Evolutionary conservation across 2,329 filamentous ascomycete genomes (phyloP).

Genomic region (Tolypocladium endophyticum): DNA sequence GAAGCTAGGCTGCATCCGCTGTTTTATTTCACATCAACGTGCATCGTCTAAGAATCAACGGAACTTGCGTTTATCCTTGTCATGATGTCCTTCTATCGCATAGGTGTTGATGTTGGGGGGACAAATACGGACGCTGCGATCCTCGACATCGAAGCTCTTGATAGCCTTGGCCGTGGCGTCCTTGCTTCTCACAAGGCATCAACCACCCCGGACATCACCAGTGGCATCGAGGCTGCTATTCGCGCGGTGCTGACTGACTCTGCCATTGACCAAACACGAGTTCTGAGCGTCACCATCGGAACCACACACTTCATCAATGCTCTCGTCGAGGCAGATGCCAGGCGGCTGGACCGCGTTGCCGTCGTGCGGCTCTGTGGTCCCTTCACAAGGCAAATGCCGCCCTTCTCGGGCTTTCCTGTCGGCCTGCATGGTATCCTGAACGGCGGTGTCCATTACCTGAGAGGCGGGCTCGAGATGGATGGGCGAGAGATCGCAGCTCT

Average conservation of each 20-base stretch:
- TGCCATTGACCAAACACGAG: constrained; percentile 21
- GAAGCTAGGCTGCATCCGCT: neutral
- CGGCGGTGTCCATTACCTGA: constrained; percentile 28
- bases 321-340: constrained; percentile 32
- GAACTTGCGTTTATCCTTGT: neutral
- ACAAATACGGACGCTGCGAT: constrained; percentile 34
- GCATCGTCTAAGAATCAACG: neutral
- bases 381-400: constrained; percentile 31
- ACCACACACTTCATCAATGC: constrained; percentile 41
- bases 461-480: constrained; percentile 38
- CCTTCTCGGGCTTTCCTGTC: constrained; percentile 34
- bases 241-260: constrained; percentile 28
- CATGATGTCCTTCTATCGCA: constrained; percentile 29
- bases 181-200: constrained; percentile 36
- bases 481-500: constrained; percentile 31
- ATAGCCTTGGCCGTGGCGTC: constrained; percentile 26
- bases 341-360: constrained; percentile 31
- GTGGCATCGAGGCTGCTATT: constrained; percentile 36
- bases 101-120: constrained; percentile 30
- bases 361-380: constrained; percentile 35
- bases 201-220: constrained; percentile 39
- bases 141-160: constrained; percentile 26
- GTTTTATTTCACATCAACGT: neutral
- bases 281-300: constrained; percentile 38
- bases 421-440: constrained; percentile 28